Base-by-base conservation (phyloP, 169 alveolate genomes). In the Cryptosporidium canis region DNA sequence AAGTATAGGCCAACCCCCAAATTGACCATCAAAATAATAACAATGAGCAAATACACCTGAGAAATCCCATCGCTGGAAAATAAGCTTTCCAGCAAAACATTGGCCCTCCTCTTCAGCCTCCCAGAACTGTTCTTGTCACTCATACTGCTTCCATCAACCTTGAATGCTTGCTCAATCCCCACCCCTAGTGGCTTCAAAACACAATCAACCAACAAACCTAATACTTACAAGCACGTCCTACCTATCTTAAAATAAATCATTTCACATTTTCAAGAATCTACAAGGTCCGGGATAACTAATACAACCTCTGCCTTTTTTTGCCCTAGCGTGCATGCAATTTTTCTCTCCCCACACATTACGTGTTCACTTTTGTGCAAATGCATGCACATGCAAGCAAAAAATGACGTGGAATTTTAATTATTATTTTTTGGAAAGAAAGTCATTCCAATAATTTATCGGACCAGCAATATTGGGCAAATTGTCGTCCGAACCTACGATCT, bases 1-100 rank as follows among this genome's bases (percentile, higher is more conserved):
- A 41, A 67, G 21, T 35, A 67, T 18, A 67, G 53, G n/a, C 83
- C 83, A 43, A 67, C 16, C 21, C 83, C 83, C 65, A 67, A 41
- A 53, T 67, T 67, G 9, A 67, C 21, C 45, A 67, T 11, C n/a
- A 67, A 33, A 5, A 47, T 43, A 6, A 67, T 27, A 24, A 67
- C 53, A 4, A 67, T 18, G 3, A 67, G 45, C 11, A 67, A 67
- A 67, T 67, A 67, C 4, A 67, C 3, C 11, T 45, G 41, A 24
- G 83, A 41, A 43, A 67, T 67, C 39, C 83, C 83, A 24, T 67
- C 83, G 12, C 53, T 67, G 12, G 83, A 67, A 47, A 67, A 67
- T 24, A 67, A 41, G 7, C 43, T 67, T 12, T 67, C 83, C 0
- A 43, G 9, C 24, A 67, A 43, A 24, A 29, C 24, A 7, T n/a